Conservation (phyloP, 805 yeast species). For the Barnettozyma pratensis region DNA sequence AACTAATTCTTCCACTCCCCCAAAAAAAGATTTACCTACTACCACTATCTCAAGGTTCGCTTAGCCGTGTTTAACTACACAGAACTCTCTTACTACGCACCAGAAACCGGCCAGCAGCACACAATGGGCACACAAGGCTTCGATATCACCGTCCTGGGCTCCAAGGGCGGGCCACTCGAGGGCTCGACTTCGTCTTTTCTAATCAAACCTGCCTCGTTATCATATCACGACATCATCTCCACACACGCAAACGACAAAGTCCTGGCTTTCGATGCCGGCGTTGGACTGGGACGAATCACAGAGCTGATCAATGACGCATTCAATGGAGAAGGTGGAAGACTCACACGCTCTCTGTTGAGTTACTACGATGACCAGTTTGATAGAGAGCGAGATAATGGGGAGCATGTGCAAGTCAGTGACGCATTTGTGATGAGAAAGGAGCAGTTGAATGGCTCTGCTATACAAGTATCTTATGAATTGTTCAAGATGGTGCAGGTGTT, state of each 20-base stretch:
- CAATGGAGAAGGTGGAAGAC: not conserved
- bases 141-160: conserved; percentile 66
- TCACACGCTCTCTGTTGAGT: not conserved
- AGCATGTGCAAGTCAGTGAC: not conserved
- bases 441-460: conserved; percentile 18
- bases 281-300: conserved; percentile 54
- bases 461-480: conserved; percentile 28
- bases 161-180: conserved; percentile 83
- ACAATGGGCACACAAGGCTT: conserved; percentile 27
- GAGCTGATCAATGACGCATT: conserved; percentile 29
- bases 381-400: not conserved
- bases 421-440: not conserved
- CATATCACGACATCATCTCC: conserved; percentile 34
- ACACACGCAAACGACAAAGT: conserved; percentile 30
- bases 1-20: not conserved
- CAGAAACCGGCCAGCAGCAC: no score
- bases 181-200: conserved; percentile 63
- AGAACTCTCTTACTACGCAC: not conserved
- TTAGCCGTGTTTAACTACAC: not conserved
- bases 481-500: conserved; percentile 36
- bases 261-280: conserved; percentile 74
- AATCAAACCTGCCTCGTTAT: conserved; percentile 46
- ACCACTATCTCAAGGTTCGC: no score
- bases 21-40: no score
- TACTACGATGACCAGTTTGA: conserved; percentile 3